Evolutionary conservation across 2,329 filamentous ascomycete species (phyloP), one percentile per base, ranked within the genome.

Genomic region (Sordariomycetes sp.): DNA sequence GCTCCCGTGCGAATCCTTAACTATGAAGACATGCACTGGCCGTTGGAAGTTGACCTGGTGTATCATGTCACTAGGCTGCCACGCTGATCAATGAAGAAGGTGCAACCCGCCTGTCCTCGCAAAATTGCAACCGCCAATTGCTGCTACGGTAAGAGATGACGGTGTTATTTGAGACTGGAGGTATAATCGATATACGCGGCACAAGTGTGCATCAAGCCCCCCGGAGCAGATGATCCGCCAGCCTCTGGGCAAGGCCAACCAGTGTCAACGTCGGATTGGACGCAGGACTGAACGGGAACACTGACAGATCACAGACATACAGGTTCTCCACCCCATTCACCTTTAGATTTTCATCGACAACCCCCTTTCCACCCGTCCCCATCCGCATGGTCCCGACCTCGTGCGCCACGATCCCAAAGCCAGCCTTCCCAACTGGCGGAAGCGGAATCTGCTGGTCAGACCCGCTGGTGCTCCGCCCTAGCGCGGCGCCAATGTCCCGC

Each of bases 321-420:
- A 56, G 55, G 15, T 56, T 56, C 32, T 20, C 36, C 32, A 56
- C 3, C 15, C 55, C 55, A 15, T 52, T 52, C 10, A 56, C 48
- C 34, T 56, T 56, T 7, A 56, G 22, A 28, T 56, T 56, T 12
- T 45, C 39, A 28, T 56, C 55, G 5, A 56, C 55, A 2, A 56
- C 55, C 6, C 55, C 55, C 32, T 52, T 24, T 4, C 55, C 55
- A 13, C 39, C 48, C 48, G 52, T 48, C 28, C 55, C 55, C 36
- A 56, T 45, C 3, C 55, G 55, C 55, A 56, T 56, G 12, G 55
- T 56, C n/a, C 55, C 55, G 32, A 56, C 55, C 36, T 56, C 55
- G 48, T 56, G 55, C 4, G 42, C 55, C 28, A 56, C 55, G 17
- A 56, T 17, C 15, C 55, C 55, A 24, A 56, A 56, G 1, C 28